A percentile compares a stretch with the other conserved stretches of the same genome.
These are phyloP conservation scores for Reticulascus tulasneorum DNA, from an alignment of 2,329 filamentous ascomycete genomes.

Conservation along the genomic window DNA sequence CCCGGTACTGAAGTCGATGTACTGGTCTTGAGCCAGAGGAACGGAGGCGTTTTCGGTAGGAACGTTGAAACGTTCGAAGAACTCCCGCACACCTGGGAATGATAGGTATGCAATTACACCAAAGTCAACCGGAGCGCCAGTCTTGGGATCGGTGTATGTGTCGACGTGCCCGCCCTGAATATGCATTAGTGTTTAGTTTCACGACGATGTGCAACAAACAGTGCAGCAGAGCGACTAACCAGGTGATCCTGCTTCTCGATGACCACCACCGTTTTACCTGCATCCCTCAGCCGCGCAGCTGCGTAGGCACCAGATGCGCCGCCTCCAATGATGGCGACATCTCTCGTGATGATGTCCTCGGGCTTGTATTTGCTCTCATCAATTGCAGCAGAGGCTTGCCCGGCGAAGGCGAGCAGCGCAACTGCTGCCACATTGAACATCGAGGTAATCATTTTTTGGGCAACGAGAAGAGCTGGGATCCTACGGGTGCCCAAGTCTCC, in stretches of 20 bases:
- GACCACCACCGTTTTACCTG: conserved; percentile 41
- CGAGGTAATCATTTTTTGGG: no score
- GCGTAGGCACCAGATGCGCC: conserved; percentile 49
- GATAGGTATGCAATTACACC: conserved; percentile 32
- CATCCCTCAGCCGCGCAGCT: conserved; percentile 44
- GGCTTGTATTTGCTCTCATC: conserved; percentile 9
- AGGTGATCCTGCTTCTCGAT: conserved; percentile 30
- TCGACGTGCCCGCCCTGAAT: conserved; percentile 46
- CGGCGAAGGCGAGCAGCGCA: no score
- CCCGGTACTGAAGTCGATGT: conserved; percentile 14
- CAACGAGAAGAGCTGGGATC: no score
- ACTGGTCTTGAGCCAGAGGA: conserved; percentile 8
- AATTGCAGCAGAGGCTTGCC: conserved; percentile 6
- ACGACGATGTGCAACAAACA: no score
- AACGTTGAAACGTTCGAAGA: conserved; percentile 41
- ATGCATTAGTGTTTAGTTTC: no score
- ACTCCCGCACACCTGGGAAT: conserved; percentile 32
- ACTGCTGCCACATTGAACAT: no score
- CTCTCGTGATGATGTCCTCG: conserved; percentile 19
- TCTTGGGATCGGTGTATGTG: conserved; percentile 38
- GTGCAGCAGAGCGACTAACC: no score
- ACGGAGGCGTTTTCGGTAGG: conserved; percentile 5
- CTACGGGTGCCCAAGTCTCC: no score
- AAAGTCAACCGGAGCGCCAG: conserved; percentile 27
- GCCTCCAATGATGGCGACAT: conserved; percentile 50